Conservation (phyloP, 2,329 filamentous ascomycete genomes). For the Emydomyces testavorans region DNA sequence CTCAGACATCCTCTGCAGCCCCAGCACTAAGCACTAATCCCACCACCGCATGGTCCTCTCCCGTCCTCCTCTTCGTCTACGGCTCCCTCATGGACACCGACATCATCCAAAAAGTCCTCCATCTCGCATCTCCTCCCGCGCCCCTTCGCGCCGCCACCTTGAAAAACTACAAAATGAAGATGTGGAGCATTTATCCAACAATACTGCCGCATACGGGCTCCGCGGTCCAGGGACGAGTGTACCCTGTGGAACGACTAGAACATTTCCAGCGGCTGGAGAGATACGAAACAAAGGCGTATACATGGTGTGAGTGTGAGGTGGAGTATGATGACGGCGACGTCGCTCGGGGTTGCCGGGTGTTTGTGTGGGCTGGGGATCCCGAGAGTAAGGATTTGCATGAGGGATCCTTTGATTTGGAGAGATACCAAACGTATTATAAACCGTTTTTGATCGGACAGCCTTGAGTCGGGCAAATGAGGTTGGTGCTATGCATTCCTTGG, state of each 20-base stretch:
- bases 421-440: constrained; percentile 9
- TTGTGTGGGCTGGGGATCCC: constrained; percentile 12
- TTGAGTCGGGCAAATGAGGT: neutral
- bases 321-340: constrained; percentile 9
- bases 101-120: constrained; percentile 11
- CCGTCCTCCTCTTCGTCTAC: constrained; percentile 13
- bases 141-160: constrained; percentile 10
- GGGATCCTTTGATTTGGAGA: constrained; percentile 12
- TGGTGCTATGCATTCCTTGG: neutral
- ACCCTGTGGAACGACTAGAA: constrained; percentile 6
- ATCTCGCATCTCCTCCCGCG: neutral
- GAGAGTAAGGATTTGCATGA: constrained; percentile 8
- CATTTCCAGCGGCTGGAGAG: constrained; percentile 11
- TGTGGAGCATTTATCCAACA: constrained; percentile 14
- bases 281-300: constrained; percentile 14
- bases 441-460: constrained; percentile 1
- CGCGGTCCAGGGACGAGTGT: constrained; percentile 10
- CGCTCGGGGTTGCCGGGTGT: constrained; percentile 7
- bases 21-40: neutral
- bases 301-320: constrained; percentile 7
- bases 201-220: constrained; percentile 5
- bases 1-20: neutral
- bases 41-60: neutral
- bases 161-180: constrained; percentile 14
- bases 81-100: constrained; percentile 15